phyloP scores from a whole-genome alignment of 2,329 filamentous ascomycete species.

The Ilyonectria robusta region DNA sequence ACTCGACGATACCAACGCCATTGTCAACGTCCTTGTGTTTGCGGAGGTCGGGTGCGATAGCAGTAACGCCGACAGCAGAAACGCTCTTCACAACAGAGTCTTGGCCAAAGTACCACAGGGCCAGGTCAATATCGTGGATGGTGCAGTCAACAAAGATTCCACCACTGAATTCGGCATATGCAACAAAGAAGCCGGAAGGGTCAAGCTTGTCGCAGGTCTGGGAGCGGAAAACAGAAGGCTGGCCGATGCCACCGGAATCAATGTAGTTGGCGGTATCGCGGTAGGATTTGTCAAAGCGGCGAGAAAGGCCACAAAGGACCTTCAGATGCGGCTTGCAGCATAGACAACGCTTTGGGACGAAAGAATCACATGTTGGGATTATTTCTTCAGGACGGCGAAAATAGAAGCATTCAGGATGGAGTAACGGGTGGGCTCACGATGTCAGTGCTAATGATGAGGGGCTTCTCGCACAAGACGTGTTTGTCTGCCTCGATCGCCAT shows the following conservation, averaged over 20 bases:
- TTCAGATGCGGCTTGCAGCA: slow-evolving; percentile 72
- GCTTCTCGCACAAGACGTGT: slow-evolving; percentile 48
- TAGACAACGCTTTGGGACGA: slow-evolving; percentile 73
- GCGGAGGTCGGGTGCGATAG: slow-evolving; percentile 51
- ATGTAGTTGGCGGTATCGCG: slow-evolving; percentile 70
- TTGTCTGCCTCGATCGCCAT: slow-evolving; percentile 45
- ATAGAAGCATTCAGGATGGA: not conserved
- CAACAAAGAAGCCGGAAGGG: slow-evolving; percentile 76
- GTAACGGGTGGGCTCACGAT: slow-evolving; percentile 58
- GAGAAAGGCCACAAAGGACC: slow-evolving; percentile 66
- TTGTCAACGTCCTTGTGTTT: slow-evolving; percentile 53
- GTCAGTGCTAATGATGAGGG: slow-evolving; percentile 57
- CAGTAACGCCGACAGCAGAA: slow-evolving; percentile 49
- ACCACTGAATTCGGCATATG: slow-evolving; percentile 71
- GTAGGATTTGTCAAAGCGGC: slow-evolving; percentile 75
- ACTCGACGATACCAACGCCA: slow-evolving; percentile 72
- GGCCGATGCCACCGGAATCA: slow-evolving; percentile 70
- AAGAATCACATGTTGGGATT: slow-evolving; percentile 6
- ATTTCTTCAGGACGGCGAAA: not conserved
- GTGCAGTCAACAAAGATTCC: slow-evolving; percentile 65
- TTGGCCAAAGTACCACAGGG: slow-evolving; percentile 53
- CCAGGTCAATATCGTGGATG: slow-evolving; percentile 74
- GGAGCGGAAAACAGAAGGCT: slow-evolving; percentile 72
- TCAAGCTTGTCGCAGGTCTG: slow-evolving; percentile 80
- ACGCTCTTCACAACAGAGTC: slow-evolving; percentile 51